Evolutionary conservation across 2,329 filamentous ascomycete species (phyloP).

Genomic region (Scedosporium minutisporum): DNA sequence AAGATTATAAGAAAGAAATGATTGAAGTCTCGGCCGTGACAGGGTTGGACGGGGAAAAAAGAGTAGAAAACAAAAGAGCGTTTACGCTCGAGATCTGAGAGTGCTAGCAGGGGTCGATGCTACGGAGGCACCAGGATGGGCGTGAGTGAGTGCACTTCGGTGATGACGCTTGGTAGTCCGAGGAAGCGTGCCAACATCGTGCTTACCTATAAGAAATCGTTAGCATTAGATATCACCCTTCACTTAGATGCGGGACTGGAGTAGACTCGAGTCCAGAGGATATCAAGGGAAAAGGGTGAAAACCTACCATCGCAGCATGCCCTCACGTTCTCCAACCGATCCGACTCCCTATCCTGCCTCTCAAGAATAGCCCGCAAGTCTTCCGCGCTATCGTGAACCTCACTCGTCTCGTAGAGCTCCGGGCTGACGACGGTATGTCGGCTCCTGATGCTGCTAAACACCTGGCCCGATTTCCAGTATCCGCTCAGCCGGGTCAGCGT

Average conservation of each 20-base stretch:
- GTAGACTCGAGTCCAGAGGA: background rate
- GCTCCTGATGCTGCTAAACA: conserved; percentile 44
- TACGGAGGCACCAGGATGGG: conserved; percentile 24
- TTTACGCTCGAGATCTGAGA: background rate
- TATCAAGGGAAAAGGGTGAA: background rate
- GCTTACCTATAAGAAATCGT: conserved; percentile 45
- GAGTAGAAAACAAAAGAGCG: background rate
- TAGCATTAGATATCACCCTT: background rate
- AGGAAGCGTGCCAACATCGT: conserved; percentile 57
- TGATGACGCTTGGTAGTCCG: conserved; percentile 21
- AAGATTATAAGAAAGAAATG: background rate
- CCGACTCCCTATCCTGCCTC: conserved; percentile 64
- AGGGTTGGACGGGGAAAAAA: background rate
- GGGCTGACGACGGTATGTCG: conserved; percentile 25
- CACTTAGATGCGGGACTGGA: background rate
- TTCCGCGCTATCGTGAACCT: conserved; percentile 69
- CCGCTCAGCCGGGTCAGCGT: conserved; percentile 51
- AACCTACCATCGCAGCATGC: conserved; percentile 92
- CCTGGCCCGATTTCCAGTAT: conserved; percentile 46
- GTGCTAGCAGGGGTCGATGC: conserved; percentile 24
- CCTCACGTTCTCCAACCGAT: conserved; percentile 85
- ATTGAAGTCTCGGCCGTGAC: background rate
- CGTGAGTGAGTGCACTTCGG: conserved; percentile 28
- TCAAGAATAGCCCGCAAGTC: conserved; percentile 74
- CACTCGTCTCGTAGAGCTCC: conserved; percentile 50